These are phyloP conservation scores for Aspergillus tanneri DNA, from an alignment of 2,329 filamentous ascomycete species.

Conservation along the genomic window DNA sequence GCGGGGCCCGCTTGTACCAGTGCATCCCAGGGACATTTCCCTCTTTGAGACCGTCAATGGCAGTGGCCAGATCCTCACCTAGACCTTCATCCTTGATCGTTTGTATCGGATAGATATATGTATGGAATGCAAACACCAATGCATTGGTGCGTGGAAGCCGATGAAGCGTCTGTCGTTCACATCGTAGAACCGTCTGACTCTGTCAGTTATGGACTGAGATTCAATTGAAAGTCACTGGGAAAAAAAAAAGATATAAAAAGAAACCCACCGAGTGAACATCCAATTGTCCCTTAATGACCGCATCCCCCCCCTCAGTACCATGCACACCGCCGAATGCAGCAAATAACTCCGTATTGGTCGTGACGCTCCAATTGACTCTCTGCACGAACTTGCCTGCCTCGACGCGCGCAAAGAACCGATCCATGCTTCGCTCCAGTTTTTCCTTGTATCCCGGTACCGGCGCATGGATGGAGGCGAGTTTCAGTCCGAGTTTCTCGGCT, in stretches of 20 bases:
- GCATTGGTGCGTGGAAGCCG: slow-evolving; percentile 55
- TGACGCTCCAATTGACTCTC: slow-evolving; percentile 53
- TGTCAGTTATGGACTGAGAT: slow-evolving; percentile 12
- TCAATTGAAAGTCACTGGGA: neutral
- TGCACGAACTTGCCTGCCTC: slow-evolving; percentile 56
- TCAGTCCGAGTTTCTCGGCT: slow-evolving; percentile 53
- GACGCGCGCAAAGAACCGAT: slow-evolving; percentile 58
- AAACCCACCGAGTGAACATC: slow-evolving; percentile 46
- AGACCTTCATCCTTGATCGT: slow-evolving; percentile 58
- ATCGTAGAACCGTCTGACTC: slow-evolving; percentile 48
- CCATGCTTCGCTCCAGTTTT: slow-evolving; percentile 61
- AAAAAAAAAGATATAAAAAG: neutral
- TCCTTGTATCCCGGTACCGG: slow-evolving; percentile 59
- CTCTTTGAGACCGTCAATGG: slow-evolving; percentile 58
- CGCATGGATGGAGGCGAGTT: slow-evolving; percentile 56
- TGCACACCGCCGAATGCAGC: slow-evolving; percentile 33
- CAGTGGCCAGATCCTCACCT: slow-evolving; percentile 54
- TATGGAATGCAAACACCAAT: slow-evolving; percentile 62
- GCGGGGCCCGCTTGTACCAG: slow-evolving; percentile 57
- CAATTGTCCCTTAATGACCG: slow-evolving; percentile 36
- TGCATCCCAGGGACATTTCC: slow-evolving; percentile 60
- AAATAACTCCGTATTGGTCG: slow-evolving; percentile 41
- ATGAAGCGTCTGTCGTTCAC: slow-evolving; percentile 63
- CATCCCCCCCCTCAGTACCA: slow-evolving; percentile 12
- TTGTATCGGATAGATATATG: slow-evolving; percentile 57